phyloP scores from a whole-genome alignment of 116 monocot genomes.

The Trichopus zeylanicus region DNA sequence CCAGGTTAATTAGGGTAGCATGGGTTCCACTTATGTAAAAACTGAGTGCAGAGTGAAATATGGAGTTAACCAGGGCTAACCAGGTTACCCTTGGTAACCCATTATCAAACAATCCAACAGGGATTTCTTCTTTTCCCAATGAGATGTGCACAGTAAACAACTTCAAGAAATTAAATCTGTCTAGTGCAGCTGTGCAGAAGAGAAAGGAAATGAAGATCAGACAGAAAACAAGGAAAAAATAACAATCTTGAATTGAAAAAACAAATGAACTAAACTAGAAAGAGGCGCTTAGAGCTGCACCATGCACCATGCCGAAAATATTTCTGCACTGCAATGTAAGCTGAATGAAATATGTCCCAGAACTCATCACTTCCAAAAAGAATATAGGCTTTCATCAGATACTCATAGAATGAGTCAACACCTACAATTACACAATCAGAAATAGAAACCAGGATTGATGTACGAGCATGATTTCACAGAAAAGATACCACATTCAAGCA shows the following conservation, averaged over 20 bases:
- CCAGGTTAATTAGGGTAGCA: no score
- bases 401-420: slow-evolving; percentile 97
- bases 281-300: slow-evolving; percentile 26
- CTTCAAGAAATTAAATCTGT: no score
- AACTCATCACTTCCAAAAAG: slow-evolving; percentile 87
- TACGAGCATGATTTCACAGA: neutral
- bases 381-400: slow-evolving; percentile 83
- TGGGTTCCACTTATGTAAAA: no score
- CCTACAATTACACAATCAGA: slow-evolving; percentile 36
- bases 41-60: no score
- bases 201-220: no score
- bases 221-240: neutral
- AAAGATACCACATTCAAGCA: neutral
- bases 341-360: slow-evolving; percentile 88
- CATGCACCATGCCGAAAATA: slow-evolving; percentile 95
- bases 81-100: no score
- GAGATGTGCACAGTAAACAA: no score
- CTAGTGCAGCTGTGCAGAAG: neutral
- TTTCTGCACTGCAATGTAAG: slow-evolving; percentile 83
- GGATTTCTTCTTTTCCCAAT: no score
- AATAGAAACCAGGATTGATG: neutral
- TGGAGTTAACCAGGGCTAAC: no score
- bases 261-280: slow-evolving; percentile 11
- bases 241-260: slow-evolving; percentile 15
- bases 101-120: no score